phyloP scores from a whole-genome alignment of 2,329 filamentous ascomycete species.

The Epichloe scottii region DNA sequence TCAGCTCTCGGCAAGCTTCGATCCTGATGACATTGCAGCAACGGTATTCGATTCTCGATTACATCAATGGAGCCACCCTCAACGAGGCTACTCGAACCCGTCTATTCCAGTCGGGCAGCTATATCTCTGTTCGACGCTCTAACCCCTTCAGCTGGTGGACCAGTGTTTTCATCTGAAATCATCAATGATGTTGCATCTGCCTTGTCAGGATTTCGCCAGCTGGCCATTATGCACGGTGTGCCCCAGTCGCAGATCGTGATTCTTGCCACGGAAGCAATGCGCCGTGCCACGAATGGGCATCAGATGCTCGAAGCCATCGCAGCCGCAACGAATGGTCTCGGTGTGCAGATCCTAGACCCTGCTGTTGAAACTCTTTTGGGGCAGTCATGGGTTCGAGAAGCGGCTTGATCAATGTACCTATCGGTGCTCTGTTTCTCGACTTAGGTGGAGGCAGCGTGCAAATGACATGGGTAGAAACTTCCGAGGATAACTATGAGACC shows the following conservation, averaged over 20 bases:
- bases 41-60: slow-evolving; percentile 88
- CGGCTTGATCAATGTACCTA: slow-evolving; percentile 48
- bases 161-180: slow-evolving; percentile 37
- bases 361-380: slow-evolving; percentile 74
- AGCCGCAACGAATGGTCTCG: slow-evolving; percentile 46
- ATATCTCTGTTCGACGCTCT: slow-evolving; percentile 83
- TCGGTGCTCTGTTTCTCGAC: slow-evolving; percentile 69
- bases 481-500: slow-evolving; percentile 32
- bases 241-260: slow-evolving; percentile 53
- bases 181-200: slow-evolving; percentile 55
- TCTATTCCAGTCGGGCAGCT: slow-evolving; percentile 65
- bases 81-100: slow-evolving; percentile 59
- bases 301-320: slow-evolving; percentile 56
- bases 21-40: slow-evolving; percentile 37
- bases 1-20: neutral
- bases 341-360: slow-evolving; percentile 61
- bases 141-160: slow-evolving; percentile 33
- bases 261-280: slow-evolving; percentile 81
- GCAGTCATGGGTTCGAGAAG: slow-evolving; percentile 69
- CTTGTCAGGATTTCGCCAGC: slow-evolving; percentile 56
- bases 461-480: slow-evolving; percentile 50
- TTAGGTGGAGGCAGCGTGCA: slow-evolving; percentile 63
- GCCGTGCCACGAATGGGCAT: slow-evolving; percentile 61
- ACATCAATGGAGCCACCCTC: slow-evolving; percentile 62
- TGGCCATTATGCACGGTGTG: slow-evolving; percentile 59